These are phyloP conservation scores for Pseudogymnoascus sp. DNA, from an alignment of 2,329 filamentous ascomycete species.

Conservation along the genomic window DNA sequence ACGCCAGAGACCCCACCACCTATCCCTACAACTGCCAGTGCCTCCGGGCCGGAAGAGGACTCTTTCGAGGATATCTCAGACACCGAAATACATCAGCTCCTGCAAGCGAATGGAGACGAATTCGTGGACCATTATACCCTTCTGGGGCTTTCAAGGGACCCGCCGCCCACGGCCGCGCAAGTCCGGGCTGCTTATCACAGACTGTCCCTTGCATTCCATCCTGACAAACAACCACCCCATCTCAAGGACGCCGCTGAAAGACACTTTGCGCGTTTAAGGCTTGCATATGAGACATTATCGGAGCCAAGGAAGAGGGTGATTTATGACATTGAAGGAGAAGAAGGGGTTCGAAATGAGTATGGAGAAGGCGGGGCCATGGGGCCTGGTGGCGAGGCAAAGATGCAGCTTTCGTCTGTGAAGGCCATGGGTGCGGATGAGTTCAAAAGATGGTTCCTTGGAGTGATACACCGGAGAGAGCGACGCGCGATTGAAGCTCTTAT, in stretches of 20 bases:
- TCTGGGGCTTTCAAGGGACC: slow-evolving; percentile 31
- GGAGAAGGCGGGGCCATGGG: slow-evolving; percentile 28
- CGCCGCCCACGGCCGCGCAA: slow-evolving; percentile 33
- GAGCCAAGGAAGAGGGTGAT: slow-evolving; percentile 34
- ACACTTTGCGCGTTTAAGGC: slow-evolving; percentile 32
- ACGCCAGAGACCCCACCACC: not conserved
- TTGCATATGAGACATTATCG: slow-evolving; percentile 35
- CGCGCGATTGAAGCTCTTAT: slow-evolving; percentile 31
- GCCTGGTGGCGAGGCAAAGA: slow-evolving; percentile 23
- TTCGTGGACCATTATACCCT: slow-evolving; percentile 33
- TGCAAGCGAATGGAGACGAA: slow-evolving; percentile 12
- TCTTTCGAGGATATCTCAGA: slow-evolving; percentile 9
- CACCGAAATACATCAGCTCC: slow-evolving; percentile 3
- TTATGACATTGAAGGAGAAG: slow-evolving; percentile 35
- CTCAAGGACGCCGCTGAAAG: slow-evolving; percentile 29
- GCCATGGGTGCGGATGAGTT: slow-evolving; percentile 14
- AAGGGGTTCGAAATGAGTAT: slow-evolving; percentile 34
- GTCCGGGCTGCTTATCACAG: slow-evolving; percentile 36
- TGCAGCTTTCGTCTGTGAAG: slow-evolving; percentile 22
- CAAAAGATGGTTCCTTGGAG: slow-evolving; percentile 19
- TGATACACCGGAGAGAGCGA: slow-evolving; percentile 33
- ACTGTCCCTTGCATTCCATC: slow-evolving; percentile 36
- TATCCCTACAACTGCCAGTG: not conserved
- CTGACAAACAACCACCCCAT: slow-evolving; percentile 35
- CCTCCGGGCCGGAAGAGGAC: not conserved